Conservation (phyloP, 148 eudicot species). For the Vaccinium darrowii region DNA sequence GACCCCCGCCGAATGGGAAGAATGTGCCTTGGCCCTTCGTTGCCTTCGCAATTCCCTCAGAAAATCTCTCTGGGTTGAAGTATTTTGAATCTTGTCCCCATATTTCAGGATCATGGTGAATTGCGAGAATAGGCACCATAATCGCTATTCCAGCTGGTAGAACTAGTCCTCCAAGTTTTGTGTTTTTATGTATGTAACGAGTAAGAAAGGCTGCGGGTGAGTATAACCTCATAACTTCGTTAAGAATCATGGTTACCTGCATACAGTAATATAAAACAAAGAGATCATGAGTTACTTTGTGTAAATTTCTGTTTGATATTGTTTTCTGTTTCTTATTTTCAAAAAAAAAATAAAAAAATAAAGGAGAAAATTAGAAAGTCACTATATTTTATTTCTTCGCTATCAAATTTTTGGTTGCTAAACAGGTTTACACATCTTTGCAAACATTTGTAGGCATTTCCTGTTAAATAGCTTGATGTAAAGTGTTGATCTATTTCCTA, state of each 20-base stretch:
- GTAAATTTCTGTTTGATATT: background rate
- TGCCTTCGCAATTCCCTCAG: constrained; percentile 52
- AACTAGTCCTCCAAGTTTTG: constrained; percentile 37
- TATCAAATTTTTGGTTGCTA: no score
- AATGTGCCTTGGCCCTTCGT: constrained; percentile 17
- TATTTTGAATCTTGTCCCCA: constrained; percentile 62
- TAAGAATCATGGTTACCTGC: constrained; percentile 52
- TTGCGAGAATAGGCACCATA: constrained; percentile 25
- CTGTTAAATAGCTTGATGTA: background rate
- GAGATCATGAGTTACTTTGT: background rate
- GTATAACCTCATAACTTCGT: constrained; percentile 56
- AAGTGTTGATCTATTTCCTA: background rate
- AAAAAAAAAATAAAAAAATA: background rate
- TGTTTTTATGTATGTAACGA: constrained; percentile 18
- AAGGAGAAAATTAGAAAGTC: background rate
- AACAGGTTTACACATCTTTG: background rate
- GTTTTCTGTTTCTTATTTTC: background rate
- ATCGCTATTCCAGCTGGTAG: constrained; percentile 37
- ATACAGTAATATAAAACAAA: background rate
- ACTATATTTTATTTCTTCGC: no score
- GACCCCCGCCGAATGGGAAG: constrained; percentile 45
- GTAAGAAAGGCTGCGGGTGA: constrained; percentile 23
- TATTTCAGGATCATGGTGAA: constrained; percentile 37
- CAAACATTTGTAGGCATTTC: background rate
- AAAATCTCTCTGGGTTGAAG: constrained; percentile 60